These are phyloP conservation scores for Hansenula lynferdii DNA, from an alignment of 1,139 yeast genomes.

Conservation along the genomic window DNA sequence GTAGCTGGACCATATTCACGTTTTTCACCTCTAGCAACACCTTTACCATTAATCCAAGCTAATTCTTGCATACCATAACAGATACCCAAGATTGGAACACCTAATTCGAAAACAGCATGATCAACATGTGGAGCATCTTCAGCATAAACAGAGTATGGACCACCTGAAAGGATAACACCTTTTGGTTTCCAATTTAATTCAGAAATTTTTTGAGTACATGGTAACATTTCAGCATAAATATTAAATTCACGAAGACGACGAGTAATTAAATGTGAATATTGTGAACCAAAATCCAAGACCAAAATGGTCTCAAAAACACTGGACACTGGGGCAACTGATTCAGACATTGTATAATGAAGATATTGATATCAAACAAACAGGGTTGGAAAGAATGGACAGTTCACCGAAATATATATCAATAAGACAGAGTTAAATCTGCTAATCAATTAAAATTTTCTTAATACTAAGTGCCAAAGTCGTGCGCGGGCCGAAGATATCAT, in stretches of 20 bases:
- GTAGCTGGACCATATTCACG: constrained; percentile 98
- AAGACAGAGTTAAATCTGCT: too few relatives aligned
- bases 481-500: too few relatives aligned
- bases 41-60: constrained; percentile 97
- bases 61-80: constrained; percentile 99
- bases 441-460: too few relatives aligned
- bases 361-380: too few relatives aligned
- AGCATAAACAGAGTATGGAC: constrained; percentile 97
- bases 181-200: constrained; percentile 94
- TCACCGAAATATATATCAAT: too few relatives aligned
- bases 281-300: constrained; percentile 98
- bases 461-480: too few relatives aligned
- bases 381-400: too few relatives aligned
- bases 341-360: constrained; percentile 17
- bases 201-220: constrained; percentile 94
- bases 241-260: constrained; percentile 97
- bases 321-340: constrained; percentile 44
- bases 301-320: constrained; percentile 91
- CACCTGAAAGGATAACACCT: constrained; percentile 95
- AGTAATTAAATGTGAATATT: constrained; percentile 94
- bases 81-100: constrained; percentile 94
- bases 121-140: constrained; percentile 97
- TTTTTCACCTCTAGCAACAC: constrained; percentile 95
- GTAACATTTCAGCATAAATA: constrained; percentile 98
- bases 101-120: constrained; percentile 82